phyloP scores from a whole-genome alignment of 345 rosid genomes.

The Aegle marmelos region DNA sequence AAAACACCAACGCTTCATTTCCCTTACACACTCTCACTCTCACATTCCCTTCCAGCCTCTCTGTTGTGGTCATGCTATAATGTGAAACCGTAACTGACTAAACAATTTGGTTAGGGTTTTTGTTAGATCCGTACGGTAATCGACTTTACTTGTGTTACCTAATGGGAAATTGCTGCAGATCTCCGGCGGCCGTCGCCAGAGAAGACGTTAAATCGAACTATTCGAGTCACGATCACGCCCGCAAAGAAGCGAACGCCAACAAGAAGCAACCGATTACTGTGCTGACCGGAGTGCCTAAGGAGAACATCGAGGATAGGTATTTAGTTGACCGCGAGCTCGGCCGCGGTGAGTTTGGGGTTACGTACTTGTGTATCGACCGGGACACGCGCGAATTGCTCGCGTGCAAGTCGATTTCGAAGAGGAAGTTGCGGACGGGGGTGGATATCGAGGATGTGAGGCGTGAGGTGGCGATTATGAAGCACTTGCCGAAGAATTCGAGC shows the following conservation, averaged over 20 bases:
- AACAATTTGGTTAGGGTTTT: slow-evolving; percentile 23
- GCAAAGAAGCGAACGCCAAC: slow-evolving; percentile 48
- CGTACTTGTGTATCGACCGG: slow-evolving; percentile 89
- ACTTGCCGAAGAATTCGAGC: slow-evolving; percentile 80
- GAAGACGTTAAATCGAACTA: slow-evolving; percentile 91
- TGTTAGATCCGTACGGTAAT: slow-evolving; percentile 26
- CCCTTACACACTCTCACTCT: slow-evolving; percentile 6
- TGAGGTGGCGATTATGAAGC: slow-evolving; percentile 97
- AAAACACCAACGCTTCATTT: slow-evolving; percentile 18
- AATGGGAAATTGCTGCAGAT: slow-evolving; percentile 99
- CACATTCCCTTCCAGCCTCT: neutral
- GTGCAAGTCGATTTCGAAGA: slow-evolving; percentile 92
- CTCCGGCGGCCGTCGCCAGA: slow-evolving; percentile 97
- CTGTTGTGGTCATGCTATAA: slow-evolving; percentile 21
- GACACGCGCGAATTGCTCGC: slow-evolving; percentile 79
- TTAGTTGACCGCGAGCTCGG: slow-evolving; percentile 94
- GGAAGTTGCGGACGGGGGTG: slow-evolving; percentile 91
- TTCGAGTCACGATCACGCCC: slow-evolving; percentile 66
- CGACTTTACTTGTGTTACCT: neutral
- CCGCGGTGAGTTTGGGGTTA: slow-evolving; percentile 98
- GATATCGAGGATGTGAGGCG: slow-evolving; percentile 93
- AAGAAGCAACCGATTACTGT: slow-evolving; percentile 78
- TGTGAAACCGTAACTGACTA: slow-evolving; percentile 45
- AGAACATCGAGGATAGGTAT: slow-evolving; percentile 88
- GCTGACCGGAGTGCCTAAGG: slow-evolving; percentile 68